These are phyloP conservation scores for Globisporangium irregulare DNA, from an alignment of 352 stramenopile genomes.

Conservation along the genomic window DNA sequence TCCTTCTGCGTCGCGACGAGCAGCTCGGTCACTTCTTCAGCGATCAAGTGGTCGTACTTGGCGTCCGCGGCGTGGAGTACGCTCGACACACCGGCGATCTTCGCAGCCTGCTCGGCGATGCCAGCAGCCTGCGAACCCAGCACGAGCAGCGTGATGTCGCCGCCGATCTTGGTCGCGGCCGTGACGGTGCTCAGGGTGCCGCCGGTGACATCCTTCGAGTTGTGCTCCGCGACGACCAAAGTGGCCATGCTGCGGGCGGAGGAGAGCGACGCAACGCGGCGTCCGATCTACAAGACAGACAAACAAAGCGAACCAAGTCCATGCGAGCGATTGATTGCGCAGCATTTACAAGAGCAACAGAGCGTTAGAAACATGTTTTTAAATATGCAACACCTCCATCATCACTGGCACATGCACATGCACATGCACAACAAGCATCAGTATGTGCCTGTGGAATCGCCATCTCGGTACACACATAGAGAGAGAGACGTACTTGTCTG, in stretches of 20 bases:
- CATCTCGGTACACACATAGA: background rate
- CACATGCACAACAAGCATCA: background rate
- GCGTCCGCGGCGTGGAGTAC: conserved; percentile 83
- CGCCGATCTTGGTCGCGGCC: conserved; percentile 79
- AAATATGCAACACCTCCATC: background rate
- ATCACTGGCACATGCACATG: background rate
- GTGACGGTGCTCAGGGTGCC: conserved; percentile 86
- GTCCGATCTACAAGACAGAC: conserved; percentile 34
- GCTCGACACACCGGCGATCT: conserved; percentile 75
- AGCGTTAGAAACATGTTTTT: background rate
- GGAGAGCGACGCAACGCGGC: conserved; percentile 39
- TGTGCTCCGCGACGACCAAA: conserved; percentile 88
- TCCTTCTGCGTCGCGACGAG: conserved; percentile 63
- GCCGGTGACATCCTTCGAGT: conserved; percentile 60
- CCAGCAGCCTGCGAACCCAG: conserved; percentile 58
- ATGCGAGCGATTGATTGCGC: background rate
- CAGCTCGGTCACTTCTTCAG: conserved; percentile 84
- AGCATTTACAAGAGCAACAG: background rate
- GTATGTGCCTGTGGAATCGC: background rate
- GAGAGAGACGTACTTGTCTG: conserved; percentile 25
- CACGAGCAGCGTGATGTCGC: conserved; percentile 78
- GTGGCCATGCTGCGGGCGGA: conserved; percentile 53
- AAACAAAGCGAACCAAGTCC: background rate
- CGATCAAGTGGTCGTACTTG: conserved; percentile 87
- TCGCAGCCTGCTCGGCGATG: conserved; percentile 62